Evolutionary conservation across 495 filamentous ascomycete genomes (phyloP), one percentile per base, ranked within the genome.

Genomic region (Penicillium crystallinum): DNA sequence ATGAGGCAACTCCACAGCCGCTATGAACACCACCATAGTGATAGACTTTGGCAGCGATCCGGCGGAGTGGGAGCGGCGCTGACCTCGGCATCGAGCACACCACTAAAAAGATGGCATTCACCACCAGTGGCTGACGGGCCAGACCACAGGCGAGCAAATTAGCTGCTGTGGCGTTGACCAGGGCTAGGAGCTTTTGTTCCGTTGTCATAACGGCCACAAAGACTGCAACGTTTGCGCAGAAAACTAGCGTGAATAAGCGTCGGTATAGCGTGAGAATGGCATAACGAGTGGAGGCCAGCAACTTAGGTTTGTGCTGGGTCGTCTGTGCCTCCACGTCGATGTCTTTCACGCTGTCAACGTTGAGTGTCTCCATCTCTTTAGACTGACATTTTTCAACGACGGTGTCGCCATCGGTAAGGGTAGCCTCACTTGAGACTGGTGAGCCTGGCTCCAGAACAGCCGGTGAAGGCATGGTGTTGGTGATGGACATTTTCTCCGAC

Each of bases 1-100:
- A 75, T 2, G 84, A 78, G 12, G 83, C 82, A 3, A 87, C 72
- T 18, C 83, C 87, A 43, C 84, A 85, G 17, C 85, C 85, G 56
- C 80, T 86, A 61, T 91, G 88, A 7, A 89, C 74, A 14, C 89
- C 89, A 25, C 89, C 89, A 63, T 86, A 86, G 35, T 88, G 82
- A 62, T 89, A 91, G 3, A 89, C 75, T 58, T 90, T 89, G 25
- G 87, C 84, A 0, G 80, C 77, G n/a, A 82, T 69, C 0, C 76
- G 76, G 27, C 88, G 85, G 37, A 88, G 67, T 33, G 74, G 68
- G 31, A 89, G 69, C 0, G 88, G 88, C 27, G 79, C 77, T 4
- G 73, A 79, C 41, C 76, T 71, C 0, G 87, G 83, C 49, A 86
- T 70, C 9, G 72, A 77, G 51, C 72, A 76, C 50, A 81, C 84